phyloP scores from a whole-genome alignment of 352 stramenopile species.

The Globisporangium spiculum region DNA sequence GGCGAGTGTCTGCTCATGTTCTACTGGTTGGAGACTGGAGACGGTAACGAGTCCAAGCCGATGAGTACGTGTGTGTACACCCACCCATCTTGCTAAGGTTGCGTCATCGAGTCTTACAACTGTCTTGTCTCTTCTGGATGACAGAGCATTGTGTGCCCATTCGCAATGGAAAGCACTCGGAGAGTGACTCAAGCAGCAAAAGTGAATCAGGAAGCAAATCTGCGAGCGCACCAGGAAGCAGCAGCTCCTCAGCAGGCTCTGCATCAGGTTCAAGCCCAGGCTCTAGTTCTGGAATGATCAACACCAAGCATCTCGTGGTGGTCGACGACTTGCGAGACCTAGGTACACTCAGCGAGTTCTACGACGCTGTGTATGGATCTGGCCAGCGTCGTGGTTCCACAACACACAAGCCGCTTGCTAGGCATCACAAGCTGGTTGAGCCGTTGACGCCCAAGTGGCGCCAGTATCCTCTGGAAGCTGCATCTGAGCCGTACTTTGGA shows the following conservation, averaged over 20 bases:
- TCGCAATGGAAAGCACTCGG: neutral
- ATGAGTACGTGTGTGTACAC: constrained; percentile 28
- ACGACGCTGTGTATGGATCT: neutral
- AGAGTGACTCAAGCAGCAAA: neutral
- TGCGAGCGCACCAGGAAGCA: neutral
- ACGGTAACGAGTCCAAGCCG: constrained; percentile 8
- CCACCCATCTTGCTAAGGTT: neutral
- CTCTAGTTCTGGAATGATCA: neutral
- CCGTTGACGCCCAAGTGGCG: neutral
- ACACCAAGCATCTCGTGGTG: neutral
- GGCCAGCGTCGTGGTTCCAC: neutral
- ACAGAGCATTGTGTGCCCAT: constrained; percentile 19
- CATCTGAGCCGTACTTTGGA: neutral
- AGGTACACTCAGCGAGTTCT: neutral
- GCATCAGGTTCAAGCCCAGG: neutral
- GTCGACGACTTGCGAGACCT: neutral
- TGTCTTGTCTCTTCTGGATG: neutral
- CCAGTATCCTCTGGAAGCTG: neutral
- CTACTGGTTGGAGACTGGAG: constrained; percentile 39
- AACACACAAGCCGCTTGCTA: neutral
- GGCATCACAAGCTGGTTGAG: neutral
- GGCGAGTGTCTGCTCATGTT: constrained; percentile 40
- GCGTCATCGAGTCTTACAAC: neutral
- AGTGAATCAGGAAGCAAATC: neutral
- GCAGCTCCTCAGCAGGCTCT: neutral